phyloP scores from a whole-genome alignment of 768 basidiomycete genomes.

The Calocera viscosa region DNA sequence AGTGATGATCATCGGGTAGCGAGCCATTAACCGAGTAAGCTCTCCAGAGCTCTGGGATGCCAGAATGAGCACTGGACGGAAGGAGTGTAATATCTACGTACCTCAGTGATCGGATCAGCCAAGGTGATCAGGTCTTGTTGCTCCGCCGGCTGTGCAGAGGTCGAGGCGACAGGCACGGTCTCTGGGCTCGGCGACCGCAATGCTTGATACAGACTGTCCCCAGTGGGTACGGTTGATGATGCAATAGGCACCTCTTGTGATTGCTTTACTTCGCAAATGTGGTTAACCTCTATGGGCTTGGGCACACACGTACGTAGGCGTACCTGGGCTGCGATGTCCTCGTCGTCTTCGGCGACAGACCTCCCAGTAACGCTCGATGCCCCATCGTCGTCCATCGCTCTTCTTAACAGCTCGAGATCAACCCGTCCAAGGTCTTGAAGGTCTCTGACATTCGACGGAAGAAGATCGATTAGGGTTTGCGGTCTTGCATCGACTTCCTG shows the following conservation, averaged over 20 bases:
- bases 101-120: neutral
- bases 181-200: neutral
- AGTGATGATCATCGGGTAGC: constrained; percentile 1
- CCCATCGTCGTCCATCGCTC: neutral
- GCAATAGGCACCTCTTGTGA: constrained; percentile 3
- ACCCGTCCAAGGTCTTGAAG: neutral
- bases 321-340: neutral
- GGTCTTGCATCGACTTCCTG: neutral
- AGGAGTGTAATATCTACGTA: neutral
- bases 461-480: neutral
- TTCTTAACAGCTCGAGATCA: neutral
- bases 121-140: neutral
- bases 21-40: neutral
- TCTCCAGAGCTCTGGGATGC: neutral
- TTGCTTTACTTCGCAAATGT: constrained; percentile 1
- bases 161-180: neutral
- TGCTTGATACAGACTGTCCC: neutral
- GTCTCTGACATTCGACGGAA: neutral
- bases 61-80: neutral
- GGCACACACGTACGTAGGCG: neutral
- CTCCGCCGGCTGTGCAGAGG: neutral
- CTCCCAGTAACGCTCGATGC: neutral
- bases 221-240: neutral
- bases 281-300: neutral
- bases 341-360: neutral